Evolutionary conservation across 179 eudicot species (phyloP), one percentile per base, ranked within the genome.

Genomic region (Gypsophila paniculata): DNA sequence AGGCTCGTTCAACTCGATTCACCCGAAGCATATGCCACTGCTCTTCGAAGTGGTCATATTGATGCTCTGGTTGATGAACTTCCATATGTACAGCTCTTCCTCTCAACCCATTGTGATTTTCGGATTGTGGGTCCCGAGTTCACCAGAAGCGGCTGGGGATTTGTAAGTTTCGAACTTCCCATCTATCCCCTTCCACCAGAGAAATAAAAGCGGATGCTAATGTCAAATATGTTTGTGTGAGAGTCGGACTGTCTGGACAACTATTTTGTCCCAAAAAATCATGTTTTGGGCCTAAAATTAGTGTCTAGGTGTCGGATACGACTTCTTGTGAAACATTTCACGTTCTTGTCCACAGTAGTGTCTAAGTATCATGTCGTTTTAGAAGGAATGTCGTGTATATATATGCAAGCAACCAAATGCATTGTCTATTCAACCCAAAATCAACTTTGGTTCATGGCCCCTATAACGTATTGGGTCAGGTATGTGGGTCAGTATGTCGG

Each of bases 141-240:
- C 77, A 83, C 85, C 54, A 81, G 85, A 77, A 84, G 87, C 68
- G 87, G 87, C 77, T 84, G 87, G 86, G 85, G 87, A 51, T 84
- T 84, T 70, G 87, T 84, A 79, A 81, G 87, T 81, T 44, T 72
- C 68, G 29, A 34, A 29, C 63, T 21, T 38, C 8, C 36, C 26
- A n/a, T 48, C 36, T 9, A 6, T 42, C 68, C 25, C 25, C 48
- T n/a, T 7, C 39, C 39, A 14, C 17, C 52, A 11, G 14, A 46
- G 52, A 46, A 46, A 11, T 46, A 46, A 46, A 46, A 46, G 52
- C 52, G 1, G 52, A 46, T 4, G 10, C 12, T 1, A 46, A 46
- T 10, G 52, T 46, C 52, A 10, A 46, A 46, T 46, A 46, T 46
- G 52, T 10, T 6, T 13, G 52, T 46, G 14, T 46, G 11, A 29